These are phyloP conservation scores for Cardamine chenopodiifolia DNA, from an alignment of 345 rosid species.

Conservation along the genomic window DNA sequence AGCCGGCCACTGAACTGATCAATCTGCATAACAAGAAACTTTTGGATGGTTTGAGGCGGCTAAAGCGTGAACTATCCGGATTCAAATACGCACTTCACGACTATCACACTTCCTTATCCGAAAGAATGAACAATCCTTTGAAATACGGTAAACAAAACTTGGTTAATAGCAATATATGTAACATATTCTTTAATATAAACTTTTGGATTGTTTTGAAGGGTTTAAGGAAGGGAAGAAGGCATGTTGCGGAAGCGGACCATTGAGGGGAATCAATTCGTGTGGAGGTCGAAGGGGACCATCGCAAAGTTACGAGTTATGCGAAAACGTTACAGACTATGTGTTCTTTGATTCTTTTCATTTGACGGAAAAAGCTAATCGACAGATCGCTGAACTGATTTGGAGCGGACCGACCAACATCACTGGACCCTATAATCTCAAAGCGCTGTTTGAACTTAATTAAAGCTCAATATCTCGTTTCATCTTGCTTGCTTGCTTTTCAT, in stretches of 20 bases:
- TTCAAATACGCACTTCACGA: not conserved
- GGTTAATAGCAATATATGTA: not conserved
- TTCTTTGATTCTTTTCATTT: not conserved
- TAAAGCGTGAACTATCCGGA: not conserved
- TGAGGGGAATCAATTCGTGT: not conserved
- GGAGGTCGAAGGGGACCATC: not conserved
- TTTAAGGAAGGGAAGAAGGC: not conserved
- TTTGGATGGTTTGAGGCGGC: not conserved
- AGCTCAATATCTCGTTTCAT: not conserved
- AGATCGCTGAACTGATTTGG: conserved; percentile 1
- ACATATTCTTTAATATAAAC: not conserved
- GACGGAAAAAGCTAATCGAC: not conserved
- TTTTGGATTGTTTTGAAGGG: conserved; percentile 4
- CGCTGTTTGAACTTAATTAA: not conserved
- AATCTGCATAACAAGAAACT: not conserved
- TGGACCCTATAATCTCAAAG: conserved; percentile 4
- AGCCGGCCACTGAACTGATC: not conserved
- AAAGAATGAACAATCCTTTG: not conserved
- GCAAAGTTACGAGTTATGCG: not conserved
- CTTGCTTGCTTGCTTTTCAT: not conserved
- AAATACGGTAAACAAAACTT: not conserved
- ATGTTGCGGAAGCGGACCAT: conserved; percentile 10
- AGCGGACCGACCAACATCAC: not conserved
- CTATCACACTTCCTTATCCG: not conserved
- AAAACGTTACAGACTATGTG: not conserved